Conservation (phyloP, 192 early-diverging fungal species). For the Dissophora globulifera region DNA sequence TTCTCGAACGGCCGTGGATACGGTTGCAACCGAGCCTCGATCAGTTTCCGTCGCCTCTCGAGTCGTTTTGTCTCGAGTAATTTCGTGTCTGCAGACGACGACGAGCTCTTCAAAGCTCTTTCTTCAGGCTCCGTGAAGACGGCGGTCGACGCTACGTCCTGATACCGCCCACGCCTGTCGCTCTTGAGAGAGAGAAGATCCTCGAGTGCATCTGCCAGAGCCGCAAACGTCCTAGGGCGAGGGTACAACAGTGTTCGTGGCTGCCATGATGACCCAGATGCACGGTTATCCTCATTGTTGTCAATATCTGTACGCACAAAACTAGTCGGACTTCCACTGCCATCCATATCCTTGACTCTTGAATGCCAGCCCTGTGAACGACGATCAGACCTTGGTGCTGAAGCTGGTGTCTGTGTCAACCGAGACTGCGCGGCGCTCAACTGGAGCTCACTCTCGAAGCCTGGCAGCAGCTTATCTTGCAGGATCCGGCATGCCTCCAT, state of each 20-base stretch:
- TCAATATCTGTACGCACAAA: background rate
- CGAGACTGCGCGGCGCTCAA: too few relatives aligned
- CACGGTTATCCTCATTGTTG: background rate
- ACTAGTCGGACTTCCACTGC: background rate
- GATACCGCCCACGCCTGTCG: background rate
- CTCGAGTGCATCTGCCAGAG: constrained; percentile 32
- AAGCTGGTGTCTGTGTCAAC: too few relatives aligned
- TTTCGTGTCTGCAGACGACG: background rate
- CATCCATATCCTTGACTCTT: background rate
- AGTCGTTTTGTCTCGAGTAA: background rate
- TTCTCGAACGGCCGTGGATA: constrained; percentile 33
- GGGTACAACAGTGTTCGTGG: constrained; percentile 20
- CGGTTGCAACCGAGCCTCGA: constrained; percentile 20
- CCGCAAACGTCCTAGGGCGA: constrained; percentile 48
- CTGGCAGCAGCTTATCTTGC: constrained; percentile 38
- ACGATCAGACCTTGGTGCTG: too few relatives aligned
- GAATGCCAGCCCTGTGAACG: background rate
- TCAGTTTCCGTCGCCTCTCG: background rate
- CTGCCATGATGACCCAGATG: background rate
- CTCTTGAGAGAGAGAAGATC: constrained; percentile 21
- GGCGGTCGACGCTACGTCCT: constrained; percentile 4
- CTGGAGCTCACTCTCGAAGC: constrained; percentile 9
- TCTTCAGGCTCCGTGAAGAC: background rate
- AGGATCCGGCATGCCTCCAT: constrained; percentile 54
- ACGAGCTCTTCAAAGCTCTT: too few relatives aligned